These are phyloP conservation scores for Dendrobium huoshanense DNA, from an alignment of 106 monocot genomes.

Conservation along the genomic window DNA sequence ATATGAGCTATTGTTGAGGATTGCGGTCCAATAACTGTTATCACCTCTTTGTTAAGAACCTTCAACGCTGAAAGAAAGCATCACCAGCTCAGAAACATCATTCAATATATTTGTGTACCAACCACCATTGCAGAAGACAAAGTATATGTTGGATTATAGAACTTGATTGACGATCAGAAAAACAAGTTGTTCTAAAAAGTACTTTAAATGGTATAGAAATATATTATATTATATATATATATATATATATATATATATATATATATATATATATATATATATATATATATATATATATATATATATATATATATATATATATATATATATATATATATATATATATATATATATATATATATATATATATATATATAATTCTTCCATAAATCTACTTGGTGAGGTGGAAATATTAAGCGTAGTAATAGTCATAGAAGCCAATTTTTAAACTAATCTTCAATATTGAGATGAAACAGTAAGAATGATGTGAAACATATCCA, in stretches of 20 bases:
- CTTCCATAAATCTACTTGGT: background rate
- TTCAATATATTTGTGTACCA: background rate
- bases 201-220: background rate
- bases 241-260: too few species aligned
- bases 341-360: background rate
- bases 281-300: background rate
- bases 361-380: background rate
- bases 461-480: background rate
- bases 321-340: too few species aligned
- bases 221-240: too few species aligned
- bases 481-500: too few species aligned
- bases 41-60: conserved; percentile 40
- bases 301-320: too few species aligned
- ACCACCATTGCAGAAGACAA: background rate
- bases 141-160: background rate
- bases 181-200: background rate
- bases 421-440: background rate
- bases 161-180: background rate
- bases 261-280: too few species aligned
- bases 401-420: background rate
- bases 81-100: background rate
- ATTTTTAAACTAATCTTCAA: background rate
- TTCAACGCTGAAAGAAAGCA: conserved; percentile 39
- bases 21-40: conserved; percentile 74
- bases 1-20: conserved; percentile 62